Evolutionary conservation across 129 eudicot genomes (phyloP).

Genomic region (Logfia minima): DNA sequence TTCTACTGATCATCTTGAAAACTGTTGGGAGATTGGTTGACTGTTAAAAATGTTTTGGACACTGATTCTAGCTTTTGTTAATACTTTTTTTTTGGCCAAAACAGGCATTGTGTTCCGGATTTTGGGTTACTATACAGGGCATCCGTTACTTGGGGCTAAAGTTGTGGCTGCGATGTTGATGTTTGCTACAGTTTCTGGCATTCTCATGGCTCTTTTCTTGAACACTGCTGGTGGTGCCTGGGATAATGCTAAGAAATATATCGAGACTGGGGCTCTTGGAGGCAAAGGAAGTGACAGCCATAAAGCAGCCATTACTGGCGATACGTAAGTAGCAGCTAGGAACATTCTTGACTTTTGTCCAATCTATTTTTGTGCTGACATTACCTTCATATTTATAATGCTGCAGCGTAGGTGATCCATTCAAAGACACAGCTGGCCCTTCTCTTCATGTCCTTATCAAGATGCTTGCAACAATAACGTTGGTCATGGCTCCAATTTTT

Average conservation of each 20-base stretch:
- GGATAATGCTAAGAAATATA: slow-evolving; percentile 99
- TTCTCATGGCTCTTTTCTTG: slow-evolving; percentile 96
- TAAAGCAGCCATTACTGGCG: slow-evolving; percentile 97
- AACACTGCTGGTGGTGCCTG: slow-evolving; percentile 99
- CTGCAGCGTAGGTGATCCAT: slow-evolving; percentile 94
- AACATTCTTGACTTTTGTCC: not conserved
- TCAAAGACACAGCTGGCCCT: slow-evolving; percentile 99
- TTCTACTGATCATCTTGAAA: not conserved
- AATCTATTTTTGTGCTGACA: not conserved
- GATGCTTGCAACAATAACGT: slow-evolving; percentile 93
- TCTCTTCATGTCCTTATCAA: slow-evolving; percentile 93
- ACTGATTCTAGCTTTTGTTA: slow-evolving; percentile 4
- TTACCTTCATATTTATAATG: not conserved
- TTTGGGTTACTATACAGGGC: slow-evolving; percentile 89
- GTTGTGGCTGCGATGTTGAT: slow-evolving; percentile 93
- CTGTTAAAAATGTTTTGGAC: not conserved
- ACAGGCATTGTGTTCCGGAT: slow-evolving; percentile 83
- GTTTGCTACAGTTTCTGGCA: slow-evolving; percentile 98
- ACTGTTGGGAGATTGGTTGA: slow-evolving; percentile 2
- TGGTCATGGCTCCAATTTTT: slow-evolving; percentile 96
- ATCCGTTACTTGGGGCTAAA: slow-evolving; percentile 91
- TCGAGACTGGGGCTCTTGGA: slow-evolving; percentile 95
- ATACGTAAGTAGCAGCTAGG: slow-evolving; percentile 71
- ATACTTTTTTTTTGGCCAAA: not conserved
- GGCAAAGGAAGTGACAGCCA: slow-evolving; percentile 98